Percentiles rank a stretch among this genome's conserved stretches.
These are phyloP conservation scores for Schwanniomyces polymorphus DNA, from an alignment of 805 yeast genomes.

Conservation along the genomic window DNA sequence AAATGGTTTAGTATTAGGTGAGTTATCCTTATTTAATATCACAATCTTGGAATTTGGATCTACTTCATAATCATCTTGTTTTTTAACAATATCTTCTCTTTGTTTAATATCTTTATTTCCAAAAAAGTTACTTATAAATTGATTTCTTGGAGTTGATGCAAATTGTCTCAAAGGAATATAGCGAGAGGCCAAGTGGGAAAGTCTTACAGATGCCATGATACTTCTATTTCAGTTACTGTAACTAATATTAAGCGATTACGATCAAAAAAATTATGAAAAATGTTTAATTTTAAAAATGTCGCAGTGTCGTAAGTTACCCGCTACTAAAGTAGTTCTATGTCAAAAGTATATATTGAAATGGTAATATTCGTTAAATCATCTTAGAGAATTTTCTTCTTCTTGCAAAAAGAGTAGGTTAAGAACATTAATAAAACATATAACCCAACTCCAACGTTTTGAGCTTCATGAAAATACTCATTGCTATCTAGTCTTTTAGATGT, in stretches of 20 bases:
- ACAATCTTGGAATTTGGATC: conserved; percentile 32
- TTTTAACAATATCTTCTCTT: conserved; percentile 34
- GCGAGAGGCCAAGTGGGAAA: not conserved
- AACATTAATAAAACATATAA: conserved; percentile 16
- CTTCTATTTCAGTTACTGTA: not conserved
- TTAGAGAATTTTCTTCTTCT: conserved; percentile 4
- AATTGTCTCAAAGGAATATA: conserved; percentile 4
- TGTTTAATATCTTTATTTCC: conserved; percentile 31
- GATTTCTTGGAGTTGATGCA: conserved; percentile 10
- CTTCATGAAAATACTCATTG: not conserved
- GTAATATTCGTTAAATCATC: not conserved
- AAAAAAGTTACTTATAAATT: conserved; percentile 33
- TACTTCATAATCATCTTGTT: conserved; percentile 37
- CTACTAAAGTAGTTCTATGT: not conserved
- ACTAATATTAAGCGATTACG: not conserved
- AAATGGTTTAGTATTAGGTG: conserved; percentile 28
- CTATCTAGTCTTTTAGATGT: not conserved
- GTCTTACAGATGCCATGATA: conserved; percentile 3
- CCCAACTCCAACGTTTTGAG: conserved; percentile 17
- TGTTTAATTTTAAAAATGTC: not conserved
- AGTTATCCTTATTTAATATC: conserved; percentile 34
- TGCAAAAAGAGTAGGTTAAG: conserved; percentile 16
- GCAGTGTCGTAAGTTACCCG: not conserved
- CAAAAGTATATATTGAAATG: too few relatives aligned
- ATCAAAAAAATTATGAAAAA: conserved; percentile 1